phyloP scores from a whole-genome alignment of 441 rosid genomes.

The Gossypium schwendimanii region DNA sequence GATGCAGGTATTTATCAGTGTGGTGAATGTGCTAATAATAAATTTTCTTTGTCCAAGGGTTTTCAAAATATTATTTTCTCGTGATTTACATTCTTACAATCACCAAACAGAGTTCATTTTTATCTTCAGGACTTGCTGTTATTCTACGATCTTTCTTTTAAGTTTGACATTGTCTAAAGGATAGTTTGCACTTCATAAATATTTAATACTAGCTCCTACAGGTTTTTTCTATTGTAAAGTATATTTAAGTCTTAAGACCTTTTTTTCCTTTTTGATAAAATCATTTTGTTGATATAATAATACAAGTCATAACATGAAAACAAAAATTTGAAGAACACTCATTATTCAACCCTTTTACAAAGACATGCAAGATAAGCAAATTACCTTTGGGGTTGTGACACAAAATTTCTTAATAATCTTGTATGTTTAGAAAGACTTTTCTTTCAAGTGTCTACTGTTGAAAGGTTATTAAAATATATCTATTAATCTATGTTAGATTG shows the following conservation, averaged over 20 bases:
- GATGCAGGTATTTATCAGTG: conserved; percentile 70
- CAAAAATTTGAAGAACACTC: not conserved
- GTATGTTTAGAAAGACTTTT: not conserved
- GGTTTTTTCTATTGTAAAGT: not conserved
- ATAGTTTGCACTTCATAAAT: not conserved
- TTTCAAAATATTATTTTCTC: not conserved
- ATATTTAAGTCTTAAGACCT: not conserved
- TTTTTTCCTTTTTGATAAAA: not conserved
- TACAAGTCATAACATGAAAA: not conserved
- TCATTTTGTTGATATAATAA: not conserved
- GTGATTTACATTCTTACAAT: not conserved
- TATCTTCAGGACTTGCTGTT: not conserved
- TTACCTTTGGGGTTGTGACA: not conserved
- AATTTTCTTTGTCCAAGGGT: not conserved
- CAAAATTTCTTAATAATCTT: not conserved
- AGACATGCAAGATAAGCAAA: not conserved
- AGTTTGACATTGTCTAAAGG: not conserved
- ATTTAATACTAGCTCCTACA: not conserved
- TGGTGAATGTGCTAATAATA: conserved; percentile 4
- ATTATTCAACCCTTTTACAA: not conserved
- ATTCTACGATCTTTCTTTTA: not conserved
- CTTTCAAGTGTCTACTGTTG: not conserved
- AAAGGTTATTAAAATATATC: not conserved
- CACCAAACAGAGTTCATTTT: not conserved
- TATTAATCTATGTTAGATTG: not conserved